phyloP scores from a whole-genome alignment of 1,139 yeast species.

The Blastobotrys arbuscula region DNA sequence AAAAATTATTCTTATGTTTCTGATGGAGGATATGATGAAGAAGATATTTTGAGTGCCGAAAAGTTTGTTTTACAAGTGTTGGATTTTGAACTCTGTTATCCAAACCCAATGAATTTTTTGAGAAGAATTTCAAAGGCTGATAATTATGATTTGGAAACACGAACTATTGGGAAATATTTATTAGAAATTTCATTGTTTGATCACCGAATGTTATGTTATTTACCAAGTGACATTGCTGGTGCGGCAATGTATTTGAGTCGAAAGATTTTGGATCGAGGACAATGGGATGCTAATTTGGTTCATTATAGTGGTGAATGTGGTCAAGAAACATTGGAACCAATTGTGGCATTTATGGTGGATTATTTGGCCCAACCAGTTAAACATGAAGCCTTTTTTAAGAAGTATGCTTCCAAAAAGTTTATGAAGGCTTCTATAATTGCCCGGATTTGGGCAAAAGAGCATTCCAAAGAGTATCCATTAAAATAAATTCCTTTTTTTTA shows the following conservation, averaged over 20 bases:
- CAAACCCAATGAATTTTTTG: slow-evolving; percentile 90
- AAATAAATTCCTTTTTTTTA: neutral
- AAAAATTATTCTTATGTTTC: slow-evolving; percentile 85
- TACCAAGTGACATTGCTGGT: slow-evolving; percentile 84
- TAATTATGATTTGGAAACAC: slow-evolving; percentile 85
- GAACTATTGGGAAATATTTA: slow-evolving; percentile 87
- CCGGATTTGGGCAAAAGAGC: slow-evolving; percentile 82
- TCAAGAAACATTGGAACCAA: slow-evolving; percentile 62
- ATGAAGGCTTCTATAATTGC: slow-evolving; percentile 88
- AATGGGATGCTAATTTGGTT: slow-evolving; percentile 65
- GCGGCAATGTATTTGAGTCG: slow-evolving; percentile 89
- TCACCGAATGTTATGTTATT: slow-evolving; percentile 68
- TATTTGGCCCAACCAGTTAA: slow-evolving; percentile 78
- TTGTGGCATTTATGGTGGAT: slow-evolving; percentile 68
- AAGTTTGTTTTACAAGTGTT: slow-evolving; percentile 71
- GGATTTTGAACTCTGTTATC: slow-evolving; percentile 76
- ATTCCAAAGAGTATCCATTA: slow-evolving; percentile 12
- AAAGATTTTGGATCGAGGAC: slow-evolving; percentile 64
- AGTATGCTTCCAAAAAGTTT: slow-evolving; percentile 84
- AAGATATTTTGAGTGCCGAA: slow-evolving; percentile 84
- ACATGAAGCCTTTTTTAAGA: slow-evolving; percentile 90
- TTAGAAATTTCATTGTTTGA: slow-evolving; percentile 79
- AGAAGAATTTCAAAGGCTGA: slow-evolving; percentile 94
- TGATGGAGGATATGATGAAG: slow-evolving; percentile 77
- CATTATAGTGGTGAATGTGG: slow-evolving; percentile 93